A percentile compares a stretch with the other conserved stretches of the same genome.
Conservation (phyloP, 495 filamentous ascomycete genomes). For the Thozetella sp. region DNA sequence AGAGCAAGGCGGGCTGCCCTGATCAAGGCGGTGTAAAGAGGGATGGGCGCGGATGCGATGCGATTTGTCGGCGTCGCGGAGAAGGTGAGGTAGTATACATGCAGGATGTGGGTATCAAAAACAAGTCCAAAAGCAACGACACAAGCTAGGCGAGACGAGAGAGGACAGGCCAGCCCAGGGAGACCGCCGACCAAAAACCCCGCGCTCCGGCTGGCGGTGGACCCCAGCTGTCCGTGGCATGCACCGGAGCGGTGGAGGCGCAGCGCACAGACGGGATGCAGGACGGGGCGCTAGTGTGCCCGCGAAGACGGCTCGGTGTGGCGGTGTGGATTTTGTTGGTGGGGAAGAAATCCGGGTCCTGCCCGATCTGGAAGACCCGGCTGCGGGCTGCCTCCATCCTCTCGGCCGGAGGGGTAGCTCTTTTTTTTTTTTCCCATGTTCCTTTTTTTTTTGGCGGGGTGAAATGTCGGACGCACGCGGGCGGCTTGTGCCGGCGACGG, state of each 20-base stretch:
- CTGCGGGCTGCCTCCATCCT: not conserved
- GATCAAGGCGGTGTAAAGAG: not conserved
- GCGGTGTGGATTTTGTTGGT: not conserved
- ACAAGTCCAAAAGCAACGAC: not conserved
- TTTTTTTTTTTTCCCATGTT: no score
- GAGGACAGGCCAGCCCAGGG: not conserved
- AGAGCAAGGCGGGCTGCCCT: no score
- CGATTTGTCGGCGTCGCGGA: not conserved
- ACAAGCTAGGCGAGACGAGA: no score
- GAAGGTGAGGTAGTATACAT: not conserved
- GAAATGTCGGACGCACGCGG: no score
- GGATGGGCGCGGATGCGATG: no score
- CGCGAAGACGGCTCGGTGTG: not conserved
- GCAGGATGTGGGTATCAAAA: not conserved
- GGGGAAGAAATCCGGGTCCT: not conserved
- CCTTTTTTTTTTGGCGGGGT: no score
- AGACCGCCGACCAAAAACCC: not conserved
- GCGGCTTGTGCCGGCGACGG: no score
- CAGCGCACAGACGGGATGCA: conserved; percentile 1
- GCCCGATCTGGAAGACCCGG: not conserved
- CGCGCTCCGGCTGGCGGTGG: not conserved
- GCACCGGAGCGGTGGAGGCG: not conserved
- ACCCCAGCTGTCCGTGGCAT: not conserved
- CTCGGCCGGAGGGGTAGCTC: not conserved
- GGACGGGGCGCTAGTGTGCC: not conserved